Evolutionary conservation across 2,329 filamentous ascomycete species (phyloP).

Genomic region (Aspergillus sp.): DNA sequence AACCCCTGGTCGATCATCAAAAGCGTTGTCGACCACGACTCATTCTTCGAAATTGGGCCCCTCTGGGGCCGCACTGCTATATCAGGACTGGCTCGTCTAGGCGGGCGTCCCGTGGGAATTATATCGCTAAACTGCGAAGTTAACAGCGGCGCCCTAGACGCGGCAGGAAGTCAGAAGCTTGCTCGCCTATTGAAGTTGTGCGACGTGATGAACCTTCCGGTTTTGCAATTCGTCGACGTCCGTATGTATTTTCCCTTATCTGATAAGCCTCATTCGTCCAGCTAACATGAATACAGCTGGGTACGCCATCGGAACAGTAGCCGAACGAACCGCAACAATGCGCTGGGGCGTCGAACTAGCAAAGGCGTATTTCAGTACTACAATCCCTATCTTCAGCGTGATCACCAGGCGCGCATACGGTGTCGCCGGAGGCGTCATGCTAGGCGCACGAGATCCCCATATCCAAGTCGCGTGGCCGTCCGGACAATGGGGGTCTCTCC

Average conservation of each 20-base stretch:
- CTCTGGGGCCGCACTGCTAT: conserved; percentile 65
- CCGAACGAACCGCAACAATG: conserved; percentile 65
- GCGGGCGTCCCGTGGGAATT: conserved; percentile 58
- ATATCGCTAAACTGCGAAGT: conserved; percentile 62
- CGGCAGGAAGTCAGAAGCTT: conserved; percentile 61
- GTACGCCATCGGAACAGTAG: conserved; percentile 63
- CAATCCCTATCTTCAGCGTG: conserved; percentile 63
- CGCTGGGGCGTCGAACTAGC: conserved; percentile 62
- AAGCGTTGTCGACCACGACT: conserved; percentile 55
- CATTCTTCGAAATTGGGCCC: conserved; percentile 64
- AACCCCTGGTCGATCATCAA: conserved; percentile 58
- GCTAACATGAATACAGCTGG: conserved; percentile 40
- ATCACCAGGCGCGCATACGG: conserved; percentile 62
- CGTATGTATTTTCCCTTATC: conserved; percentile 36
- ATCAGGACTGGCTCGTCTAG: conserved; percentile 59
- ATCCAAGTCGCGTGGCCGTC: conserved; percentile 65
- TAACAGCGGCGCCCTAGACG: conserved; percentile 61
- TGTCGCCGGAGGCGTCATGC: conserved; percentile 65
- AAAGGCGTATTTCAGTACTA: conserved; percentile 63
- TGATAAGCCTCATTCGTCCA: too few species aligned
- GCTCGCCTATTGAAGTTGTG: conserved; percentile 61
- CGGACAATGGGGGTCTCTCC: conserved; percentile 62
- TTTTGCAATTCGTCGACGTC: conserved; percentile 64
- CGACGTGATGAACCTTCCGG: conserved; percentile 64
- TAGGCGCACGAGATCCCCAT: conserved; percentile 60